A percentile compares a stretch with the other conserved stretches of the same genome.
phyloP scores from a whole-genome alignment of 495 filamentous ascomycete species.

The Annulohypoxylon moriforme region DNA sequence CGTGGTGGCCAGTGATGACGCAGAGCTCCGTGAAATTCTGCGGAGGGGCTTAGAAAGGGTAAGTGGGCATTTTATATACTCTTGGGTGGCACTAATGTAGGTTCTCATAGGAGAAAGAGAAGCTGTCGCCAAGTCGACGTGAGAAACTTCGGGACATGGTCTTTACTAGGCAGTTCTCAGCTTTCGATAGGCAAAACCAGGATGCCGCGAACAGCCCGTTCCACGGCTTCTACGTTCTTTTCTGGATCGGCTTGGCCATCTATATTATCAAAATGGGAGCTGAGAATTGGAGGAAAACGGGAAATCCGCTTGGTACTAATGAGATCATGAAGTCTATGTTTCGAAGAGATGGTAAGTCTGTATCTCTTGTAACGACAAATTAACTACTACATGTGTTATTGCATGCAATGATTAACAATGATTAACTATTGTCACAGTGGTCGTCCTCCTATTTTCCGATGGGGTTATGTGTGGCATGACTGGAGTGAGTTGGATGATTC shows the following conservation, averaged over 20 bases:
- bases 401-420: not conserved
- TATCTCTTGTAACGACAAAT: not conserved
- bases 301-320: slow-evolving; percentile 71
- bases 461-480: slow-evolving; percentile 71
- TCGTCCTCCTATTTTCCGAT: slow-evolving; percentile 73
- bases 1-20: slow-evolving; percentile 67
- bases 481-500: slow-evolving; percentile 68
- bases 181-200: slow-evolving; percentile 76
- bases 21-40: slow-evolving; percentile 65
- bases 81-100: slow-evolving; percentile 1
- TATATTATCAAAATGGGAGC: slow-evolving; percentile 71
- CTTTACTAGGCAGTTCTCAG: slow-evolving; percentile 74
- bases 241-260: slow-evolving; percentile 74
- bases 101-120: slow-evolving; percentile 43
- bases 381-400: not conserved
- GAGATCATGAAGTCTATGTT: slow-evolving; percentile 78
- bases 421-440: slow-evolving; percentile 49
- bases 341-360: slow-evolving; percentile 59
- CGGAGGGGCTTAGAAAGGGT: slow-evolving; percentile 58
- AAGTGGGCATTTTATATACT: not conserved
- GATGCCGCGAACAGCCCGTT: slow-evolving; percentile 68
- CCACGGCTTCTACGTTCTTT: slow-evolving; percentile 80
- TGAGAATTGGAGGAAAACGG: slow-evolving; percentile 71
- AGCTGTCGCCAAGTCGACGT: slow-evolving; percentile 35
- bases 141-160: slow-evolving; percentile 73